phyloP scores from a whole-genome alignment of 2,329 filamentous ascomycete species.

The Apiospora pterosperma region DNA sequence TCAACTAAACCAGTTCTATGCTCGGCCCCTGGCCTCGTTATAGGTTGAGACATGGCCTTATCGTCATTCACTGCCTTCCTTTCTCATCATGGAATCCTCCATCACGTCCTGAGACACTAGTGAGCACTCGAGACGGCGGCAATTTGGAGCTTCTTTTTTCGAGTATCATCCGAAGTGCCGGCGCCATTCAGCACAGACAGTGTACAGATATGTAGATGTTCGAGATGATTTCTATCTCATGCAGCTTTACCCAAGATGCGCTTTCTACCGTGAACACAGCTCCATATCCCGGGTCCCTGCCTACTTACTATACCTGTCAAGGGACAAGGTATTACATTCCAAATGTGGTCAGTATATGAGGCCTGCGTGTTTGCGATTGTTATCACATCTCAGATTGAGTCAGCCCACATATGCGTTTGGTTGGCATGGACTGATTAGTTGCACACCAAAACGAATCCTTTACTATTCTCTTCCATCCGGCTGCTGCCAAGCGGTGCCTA shows the following conservation, averaged over 20 bases:
- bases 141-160: neutral
- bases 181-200: neutral
- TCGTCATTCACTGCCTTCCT: neutral
- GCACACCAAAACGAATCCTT: neutral
- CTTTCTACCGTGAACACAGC: neutral
- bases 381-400: neutral
- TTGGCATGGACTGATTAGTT: neutral
- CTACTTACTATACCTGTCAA: neutral
- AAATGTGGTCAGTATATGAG: neutral
- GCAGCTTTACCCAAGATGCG: neutral
- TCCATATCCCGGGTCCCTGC: neutral
- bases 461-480: neutral
- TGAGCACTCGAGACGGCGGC: neutral
- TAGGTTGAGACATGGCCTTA: neutral
- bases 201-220: neutral
- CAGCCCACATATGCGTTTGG: neutral
- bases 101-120: conserved; percentile 1
- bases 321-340: neutral
- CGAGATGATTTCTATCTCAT: neutral
- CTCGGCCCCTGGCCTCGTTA: neutral
- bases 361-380: neutral
- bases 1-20: neutral
- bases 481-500: neutral
- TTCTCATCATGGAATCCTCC: neutral
- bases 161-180: neutral